Conservation (phyloP, 73 alveolate genomes). For the Stentor roeselii region DNA sequence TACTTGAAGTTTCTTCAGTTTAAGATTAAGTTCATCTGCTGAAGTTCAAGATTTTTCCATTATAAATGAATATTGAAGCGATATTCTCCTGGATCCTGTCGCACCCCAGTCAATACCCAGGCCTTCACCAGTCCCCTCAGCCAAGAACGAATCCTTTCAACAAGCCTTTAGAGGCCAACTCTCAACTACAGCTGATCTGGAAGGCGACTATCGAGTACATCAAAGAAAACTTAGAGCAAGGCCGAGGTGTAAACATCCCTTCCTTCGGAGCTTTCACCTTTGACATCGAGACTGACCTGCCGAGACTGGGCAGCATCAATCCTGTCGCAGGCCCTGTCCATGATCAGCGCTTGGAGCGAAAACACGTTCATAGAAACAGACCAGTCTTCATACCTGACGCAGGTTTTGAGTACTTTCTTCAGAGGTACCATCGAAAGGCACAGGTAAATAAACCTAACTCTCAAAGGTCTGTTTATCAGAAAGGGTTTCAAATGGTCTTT, state of each 20-base stretch:
- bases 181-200: slow-evolving; percentile 74
- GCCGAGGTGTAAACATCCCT: slow-evolving; percentile 69
- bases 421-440: slow-evolving; percentile 70
- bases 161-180: slow-evolving; percentile 79
- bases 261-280: slow-evolving; percentile 84
- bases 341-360: slow-evolving; percentile 68
- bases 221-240: slow-evolving; percentile 68
- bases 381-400: slow-evolving; percentile 75
- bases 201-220: slow-evolving; percentile 69
- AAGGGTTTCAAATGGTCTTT: slow-evolving; percentile 80
- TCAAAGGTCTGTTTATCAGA: slow-evolving; percentile 71
- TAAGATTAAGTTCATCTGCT: no score
- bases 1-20: no score
- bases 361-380: slow-evolving; percentile 62
- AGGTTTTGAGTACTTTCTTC: slow-evolving; percentile 52
- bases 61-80: slow-evolving; percentile 41
- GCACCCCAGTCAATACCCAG: slow-evolving; percentile 69
- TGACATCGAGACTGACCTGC: slow-evolving; percentile 72
- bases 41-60: no score
- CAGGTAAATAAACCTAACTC: slow-evolving; percentile 63
- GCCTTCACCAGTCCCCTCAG: slow-evolving; percentile 60
- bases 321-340: slow-evolving; percentile 47
- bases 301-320: slow-evolving; percentile 42
- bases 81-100: slow-evolving; percentile 38
- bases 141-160: slow-evolving; percentile 65